Evolutionary conservation across 2,329 filamentous ascomycete species (phyloP), one percentile per base, ranked within the genome.

Genomic region (Diaporthe sp.): DNA sequence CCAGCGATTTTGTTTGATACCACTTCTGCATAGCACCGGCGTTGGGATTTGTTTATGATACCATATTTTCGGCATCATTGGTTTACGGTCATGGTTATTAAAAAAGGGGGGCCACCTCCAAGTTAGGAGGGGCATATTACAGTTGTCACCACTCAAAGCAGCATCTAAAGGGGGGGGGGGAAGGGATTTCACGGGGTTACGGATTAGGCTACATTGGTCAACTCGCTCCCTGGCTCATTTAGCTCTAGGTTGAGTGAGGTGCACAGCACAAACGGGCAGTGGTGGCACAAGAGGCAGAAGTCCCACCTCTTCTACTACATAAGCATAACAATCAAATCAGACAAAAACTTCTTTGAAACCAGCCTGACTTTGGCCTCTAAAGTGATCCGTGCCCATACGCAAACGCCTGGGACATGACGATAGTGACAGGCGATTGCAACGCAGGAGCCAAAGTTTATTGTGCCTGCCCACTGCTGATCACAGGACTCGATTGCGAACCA

Each of bases 11-110:
- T 44, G 39, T 59, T 70, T 22, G 72, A 73, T 73, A 73, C 72
- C 72, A 65, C 65, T 35, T 73, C 72, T 73, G 72, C 72, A 73
- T 73, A 73, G 65, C 72, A 73, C 10, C 56, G 72, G 58, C 63
- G 68, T 70, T 65, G 42, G 35, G 30, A 69, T 70, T 73, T 53
- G 47, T 73, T 39, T 66, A 50, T 59, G 66, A 53, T 70, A 73
- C 55, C 72, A 73, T 65, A 73, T 51, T 51, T 50, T 71, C 37
- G 69, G 69, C 69, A 61, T 71, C 55, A 70, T 13, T 47, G 27
- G 39, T 39, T 71, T n/a, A 61, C 55, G 55, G 55, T 66, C 10
- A 66, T 19, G 61, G 61, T 50, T 17, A 25, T 7, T 15, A 30
- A 71, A 71, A 56, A 44, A 71, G 13, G 22, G 39, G 39, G 35